Base-by-base conservation (phyloP, 441 rosid genomes). In the Euphorbia schlechtendalii region DNA sequence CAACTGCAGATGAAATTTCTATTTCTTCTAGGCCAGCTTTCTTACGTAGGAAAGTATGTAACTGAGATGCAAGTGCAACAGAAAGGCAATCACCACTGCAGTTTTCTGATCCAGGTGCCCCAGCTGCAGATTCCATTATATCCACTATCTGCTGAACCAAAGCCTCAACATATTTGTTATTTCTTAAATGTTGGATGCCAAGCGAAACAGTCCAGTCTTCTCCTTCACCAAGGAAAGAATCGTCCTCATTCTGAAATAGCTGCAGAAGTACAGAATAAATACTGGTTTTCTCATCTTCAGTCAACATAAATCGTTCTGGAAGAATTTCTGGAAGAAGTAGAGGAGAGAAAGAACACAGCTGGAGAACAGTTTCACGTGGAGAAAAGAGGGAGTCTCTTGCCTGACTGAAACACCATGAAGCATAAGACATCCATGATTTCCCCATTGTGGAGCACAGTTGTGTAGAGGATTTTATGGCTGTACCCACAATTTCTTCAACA, bases 341-440 rank as follows among this genome's bases (percentile, higher is more conserved):
- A 72, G 84, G 71, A 74, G 97, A 86, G 74, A 86, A 84, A 59
- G 83, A 81, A 77, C 80, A 78, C 41, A 85, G 76, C 45, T 30
- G 83, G 69, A 80, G 77, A 59, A 71, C 75, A 65, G 77, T 68
- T 69, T 81, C 88, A 53, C 56, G 69, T 32, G 83, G 82, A 34
- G 70, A 60, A 58, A 64, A 65, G 63, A 86, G 78, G 69, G 87
- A 81, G 68, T 80, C 81, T 71, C 70, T 83, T 52, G 96, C 99
- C 77, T 87, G 97, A 81, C 53, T 75, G 73, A 87, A 94, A 80
- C 99, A 94, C 99, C 99, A 94, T 64, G 92, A 79, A 55, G 90
- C 98, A 81, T 94, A 94, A 61, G 92, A 87, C 81, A 94, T 89
- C 99, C 99, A 94, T 64, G 99, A 81, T 81, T 91, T 94, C 32